Evolutionary conservation across 306 rosid genomes (phyloP), one percentile per base, ranked within the genome.

Genomic region (Inga leiocalycina): DNA sequence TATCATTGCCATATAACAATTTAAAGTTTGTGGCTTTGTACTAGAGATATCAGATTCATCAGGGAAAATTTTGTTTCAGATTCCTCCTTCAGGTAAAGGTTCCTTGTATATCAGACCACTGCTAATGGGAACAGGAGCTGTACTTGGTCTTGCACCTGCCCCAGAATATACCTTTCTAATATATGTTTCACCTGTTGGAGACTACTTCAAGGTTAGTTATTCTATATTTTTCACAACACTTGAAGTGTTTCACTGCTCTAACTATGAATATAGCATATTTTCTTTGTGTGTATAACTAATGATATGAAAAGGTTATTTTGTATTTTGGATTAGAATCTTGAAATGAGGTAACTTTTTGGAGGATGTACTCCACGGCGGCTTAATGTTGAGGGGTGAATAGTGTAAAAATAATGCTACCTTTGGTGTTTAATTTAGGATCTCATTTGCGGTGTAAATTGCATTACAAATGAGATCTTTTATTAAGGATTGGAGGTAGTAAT

Each of bases 161-260:
- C 98, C 99, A 10, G 98, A 96, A 88, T 96, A 96, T 87, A 96
- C 97, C 62, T 96, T 96, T 87, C 85, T 96, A 22, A 89, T 96
- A 56, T 96, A 88, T 80, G 99, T 96, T 88, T 94, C 99, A 24
- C 98, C 99, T 27, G 99, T 96, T 61, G 99, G 99, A 80, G 94
- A 96, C 91, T 96, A 96, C 91, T 92, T 92, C 82, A 94, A 94
- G 99, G 99, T 92, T 81, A 82, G 79, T 67, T n/a, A 10, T 76
- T 52, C 48, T 61, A 46, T 27, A 72, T 46, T 46, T 27, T 30
- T 27, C 41, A 46, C 61, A 27, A 15, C n/a, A 46, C 24, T 46
- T 73, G 61, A 27, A 46, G 61, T 73, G 41, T 46, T 27, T 39
- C 10, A 51, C 51, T 76, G 75, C 39, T 64, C 32, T 69, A 64